Evolutionary conservation across 2,329 filamentous ascomycete genomes (phyloP).

Genomic region (Amesomyces nigricolor): DNA sequence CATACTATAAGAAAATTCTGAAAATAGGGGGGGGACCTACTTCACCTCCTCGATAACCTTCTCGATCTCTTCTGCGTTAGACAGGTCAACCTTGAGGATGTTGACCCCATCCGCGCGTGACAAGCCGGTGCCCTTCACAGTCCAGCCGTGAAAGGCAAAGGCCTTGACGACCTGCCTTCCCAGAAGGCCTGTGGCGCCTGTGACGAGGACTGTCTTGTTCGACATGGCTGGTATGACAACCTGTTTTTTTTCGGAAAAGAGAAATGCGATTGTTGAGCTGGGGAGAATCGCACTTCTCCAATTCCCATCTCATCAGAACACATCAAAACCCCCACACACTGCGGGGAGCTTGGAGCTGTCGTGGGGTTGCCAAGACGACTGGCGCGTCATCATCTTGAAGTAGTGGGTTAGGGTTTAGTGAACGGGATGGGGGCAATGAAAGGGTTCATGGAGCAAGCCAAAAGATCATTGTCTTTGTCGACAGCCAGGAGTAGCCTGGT

Average conservation of each 20-base stretch:
- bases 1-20: no score
- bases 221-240: slow-evolving; percentile 3
- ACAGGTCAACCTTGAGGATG: slow-evolving; percentile 56
- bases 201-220: slow-evolving; percentile 61
- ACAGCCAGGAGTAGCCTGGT: no score
- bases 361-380: slow-evolving; percentile 7
- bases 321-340: background rate
- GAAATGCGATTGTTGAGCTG: background rate
- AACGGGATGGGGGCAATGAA: background rate
- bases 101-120: slow-evolving; percentile 66
- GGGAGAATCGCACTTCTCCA: background rate
- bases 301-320: background rate
- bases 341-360: slow-evolving; percentile 9
- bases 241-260: background rate
- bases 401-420: slow-evolving; percentile 2
- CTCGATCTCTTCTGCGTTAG: slow-evolving; percentile 42
- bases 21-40: slow-evolving; percentile 41
- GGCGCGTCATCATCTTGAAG: slow-evolving; percentile 8
- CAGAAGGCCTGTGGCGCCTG: slow-evolving; percentile 77
- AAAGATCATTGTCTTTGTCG: background rate
- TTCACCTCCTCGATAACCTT: slow-evolving; percentile 48
- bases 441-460: background rate
- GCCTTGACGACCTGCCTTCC: slow-evolving; percentile 70
- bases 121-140: slow-evolving; percentile 67
- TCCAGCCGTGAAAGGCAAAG: slow-evolving; percentile 61